These are phyloP conservation scores for Colletotrichum sp. DNA, from an alignment of 2,329 filamentous ascomycete genomes.

Conservation along the genomic window DNA sequence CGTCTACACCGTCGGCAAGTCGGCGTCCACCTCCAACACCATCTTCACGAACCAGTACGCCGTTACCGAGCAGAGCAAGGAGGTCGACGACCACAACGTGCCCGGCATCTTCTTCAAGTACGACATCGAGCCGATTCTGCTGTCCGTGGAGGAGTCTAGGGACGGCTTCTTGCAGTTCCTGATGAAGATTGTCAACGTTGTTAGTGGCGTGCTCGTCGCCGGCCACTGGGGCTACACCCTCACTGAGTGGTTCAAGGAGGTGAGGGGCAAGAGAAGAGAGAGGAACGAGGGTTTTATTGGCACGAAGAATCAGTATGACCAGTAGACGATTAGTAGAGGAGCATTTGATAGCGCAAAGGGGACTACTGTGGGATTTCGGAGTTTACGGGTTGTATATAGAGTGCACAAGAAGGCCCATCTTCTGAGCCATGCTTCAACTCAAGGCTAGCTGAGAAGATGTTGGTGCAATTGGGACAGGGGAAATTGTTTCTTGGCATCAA, in stretches of 20 bases:
- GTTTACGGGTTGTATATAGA: constrained; percentile 15
- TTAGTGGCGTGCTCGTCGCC: constrained; percentile 89
- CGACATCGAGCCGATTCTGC: constrained; percentile 93
- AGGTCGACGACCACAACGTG: constrained; percentile 71
- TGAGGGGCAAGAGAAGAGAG: constrained; percentile 54
- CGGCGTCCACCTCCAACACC: constrained; percentile 51
- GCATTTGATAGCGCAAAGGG: background rate
- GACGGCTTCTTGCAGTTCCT: constrained; percentile 76
- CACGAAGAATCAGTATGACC: constrained; percentile 17
- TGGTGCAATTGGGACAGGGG: constrained; percentile 1
- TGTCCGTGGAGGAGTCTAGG: constrained; percentile 84
- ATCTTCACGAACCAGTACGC: constrained; percentile 98
- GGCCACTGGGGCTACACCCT: constrained; percentile 93
- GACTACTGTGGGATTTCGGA: background rate
- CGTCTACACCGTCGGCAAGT: constrained; percentile 74
- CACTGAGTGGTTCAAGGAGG: constrained; percentile 72
- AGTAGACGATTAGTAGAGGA: constrained; percentile 10
- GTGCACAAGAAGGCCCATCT: background rate
- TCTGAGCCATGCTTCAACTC: background rate
- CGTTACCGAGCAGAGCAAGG: constrained; percentile 84
- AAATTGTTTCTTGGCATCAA: background rate
- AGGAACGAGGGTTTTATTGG: constrained; percentile 33
- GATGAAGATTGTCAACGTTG: constrained; percentile 86
- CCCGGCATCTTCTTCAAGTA: constrained; percentile 98
- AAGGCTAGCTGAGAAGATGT: background rate